Evolutionary conservation across 345 rosid species (phyloP).

Genomic region (Arabis alpina): DNA sequence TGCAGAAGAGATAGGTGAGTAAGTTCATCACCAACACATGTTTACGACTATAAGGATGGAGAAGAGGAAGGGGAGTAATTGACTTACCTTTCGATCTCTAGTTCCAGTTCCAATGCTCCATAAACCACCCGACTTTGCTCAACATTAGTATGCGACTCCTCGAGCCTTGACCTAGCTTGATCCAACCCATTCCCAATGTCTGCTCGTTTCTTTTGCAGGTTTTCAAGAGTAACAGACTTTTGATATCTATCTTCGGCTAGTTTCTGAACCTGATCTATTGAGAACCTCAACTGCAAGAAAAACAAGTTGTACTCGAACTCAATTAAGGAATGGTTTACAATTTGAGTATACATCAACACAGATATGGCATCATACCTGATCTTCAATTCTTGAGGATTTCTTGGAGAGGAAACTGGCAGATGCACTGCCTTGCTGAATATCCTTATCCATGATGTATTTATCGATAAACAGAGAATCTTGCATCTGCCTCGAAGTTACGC

Average conservation of each 20-base stretch:
- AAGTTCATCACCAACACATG: conserved; percentile 18
- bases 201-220: conserved; percentile 60
- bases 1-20: conserved; percentile 1
- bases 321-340: not conserved
- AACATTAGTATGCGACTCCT: conserved; percentile 64
- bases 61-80: not conserved
- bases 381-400: conserved; percentile 76
- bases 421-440: conserved; percentile 71
- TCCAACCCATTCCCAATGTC: conserved; percentile 64
- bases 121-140: conserved; percentile 57
- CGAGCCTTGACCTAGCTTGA: conserved; percentile 71
- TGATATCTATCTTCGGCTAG: conserved; percentile 70
- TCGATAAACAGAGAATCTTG: conserved; percentile 66
- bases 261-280: conserved; percentile 71
- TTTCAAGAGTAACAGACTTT: conserved; percentile 54
- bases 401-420: conserved; percentile 67
- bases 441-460: conserved; percentile 63
- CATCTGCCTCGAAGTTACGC: conserved; percentile 73
- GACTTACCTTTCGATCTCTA: conserved; percentile 79
- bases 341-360: conserved; percentile 5
- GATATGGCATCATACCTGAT: conserved; percentile 59
- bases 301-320: conserved; percentile 25
- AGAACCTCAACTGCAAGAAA: conserved; percentile 69
- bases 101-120: conserved; percentile 61
- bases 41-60: not conserved